Percentiles rank a stretch among this genome's conserved stretches.
These are phyloP conservation scores for Dimargaris xerosporica DNA, from an alignment of 192 early-diverging fungal genomes.

Conservation along the genomic window DNA sequence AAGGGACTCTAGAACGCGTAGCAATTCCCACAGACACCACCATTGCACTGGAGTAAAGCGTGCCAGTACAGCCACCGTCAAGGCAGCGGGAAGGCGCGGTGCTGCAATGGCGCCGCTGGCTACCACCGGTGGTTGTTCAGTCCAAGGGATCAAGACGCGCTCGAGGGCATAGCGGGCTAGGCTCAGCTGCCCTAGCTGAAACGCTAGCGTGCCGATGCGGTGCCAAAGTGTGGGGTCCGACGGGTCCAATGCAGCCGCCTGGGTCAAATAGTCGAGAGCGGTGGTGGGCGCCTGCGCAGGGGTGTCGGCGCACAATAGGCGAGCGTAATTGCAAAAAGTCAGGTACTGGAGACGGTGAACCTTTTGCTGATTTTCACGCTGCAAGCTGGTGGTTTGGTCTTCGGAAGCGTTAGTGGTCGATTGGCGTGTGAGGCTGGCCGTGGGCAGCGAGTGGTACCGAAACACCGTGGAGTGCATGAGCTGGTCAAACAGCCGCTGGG, in stretches of 20 bases:
- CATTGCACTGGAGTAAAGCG: constrained; percentile 1
- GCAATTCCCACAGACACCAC: not conserved
- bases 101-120: not conserved
- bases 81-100: not conserved
- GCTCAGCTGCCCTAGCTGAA: not conserved
- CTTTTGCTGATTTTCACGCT: not conserved
- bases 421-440: not conserved
- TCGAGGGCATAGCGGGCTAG: constrained; percentile 8
- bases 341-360: constrained; percentile 1
- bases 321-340: not conserved
- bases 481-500: constrained; percentile 6
- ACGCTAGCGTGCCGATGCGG: not conserved
- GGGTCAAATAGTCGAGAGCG: not conserved
- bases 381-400: not conserved
- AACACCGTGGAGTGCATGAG: not conserved
- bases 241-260: not conserved
- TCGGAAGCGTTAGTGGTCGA: too few species aligned
- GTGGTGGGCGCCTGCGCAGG: not conserved
- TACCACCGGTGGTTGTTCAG: not conserved
- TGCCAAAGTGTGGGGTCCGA: constrained; percentile 4
- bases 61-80: not conserved
- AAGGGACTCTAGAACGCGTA: not conserved
- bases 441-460: not conserved
- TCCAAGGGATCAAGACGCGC: not conserved
- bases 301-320: not conserved